These are phyloP conservation scores for Neurospora sp. DNA, from an alignment of 495 filamentous ascomycete genomes.

Conservation along the genomic window DNA sequence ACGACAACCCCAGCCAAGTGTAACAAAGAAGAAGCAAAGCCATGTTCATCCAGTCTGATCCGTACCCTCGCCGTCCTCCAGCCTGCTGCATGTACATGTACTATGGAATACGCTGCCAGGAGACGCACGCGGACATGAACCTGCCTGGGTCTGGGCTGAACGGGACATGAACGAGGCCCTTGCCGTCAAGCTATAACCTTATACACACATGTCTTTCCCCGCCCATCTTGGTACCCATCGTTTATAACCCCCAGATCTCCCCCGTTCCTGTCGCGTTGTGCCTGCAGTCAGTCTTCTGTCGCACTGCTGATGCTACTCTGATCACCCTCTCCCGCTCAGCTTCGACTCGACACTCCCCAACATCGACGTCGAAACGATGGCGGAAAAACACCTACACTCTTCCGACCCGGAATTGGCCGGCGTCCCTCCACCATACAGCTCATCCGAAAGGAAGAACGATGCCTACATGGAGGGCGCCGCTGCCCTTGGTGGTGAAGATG, in stretches of 20 bases:
- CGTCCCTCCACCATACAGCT: background rate
- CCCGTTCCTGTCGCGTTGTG: background rate
- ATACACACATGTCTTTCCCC: background rate
- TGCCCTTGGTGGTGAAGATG: slow-evolving; percentile 1
- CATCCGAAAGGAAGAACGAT: slow-evolving; percentile 1
- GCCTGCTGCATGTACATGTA: no score
- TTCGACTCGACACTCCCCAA: background rate
- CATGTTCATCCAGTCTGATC: no score
- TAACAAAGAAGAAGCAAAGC: background rate
- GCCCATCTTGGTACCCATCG: background rate
- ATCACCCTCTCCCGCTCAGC: background rate
- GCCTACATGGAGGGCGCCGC: background rate
- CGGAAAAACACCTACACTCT: background rate
- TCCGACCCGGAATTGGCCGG: background rate
- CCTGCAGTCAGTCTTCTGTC: background rate
- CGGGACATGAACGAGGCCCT: background rate
- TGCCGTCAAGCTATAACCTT: background rate
- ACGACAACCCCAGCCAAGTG: background rate
- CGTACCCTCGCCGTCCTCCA: no score
- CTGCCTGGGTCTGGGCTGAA: background rate
- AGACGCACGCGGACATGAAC: no score
- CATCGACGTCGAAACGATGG: background rate
- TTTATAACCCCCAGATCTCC: background rate
- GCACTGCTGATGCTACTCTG: background rate
- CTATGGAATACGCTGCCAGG: no score